Evolutionary conservation across 345 rosid species (phyloP).

Genomic region (Viola odorata): DNA sequence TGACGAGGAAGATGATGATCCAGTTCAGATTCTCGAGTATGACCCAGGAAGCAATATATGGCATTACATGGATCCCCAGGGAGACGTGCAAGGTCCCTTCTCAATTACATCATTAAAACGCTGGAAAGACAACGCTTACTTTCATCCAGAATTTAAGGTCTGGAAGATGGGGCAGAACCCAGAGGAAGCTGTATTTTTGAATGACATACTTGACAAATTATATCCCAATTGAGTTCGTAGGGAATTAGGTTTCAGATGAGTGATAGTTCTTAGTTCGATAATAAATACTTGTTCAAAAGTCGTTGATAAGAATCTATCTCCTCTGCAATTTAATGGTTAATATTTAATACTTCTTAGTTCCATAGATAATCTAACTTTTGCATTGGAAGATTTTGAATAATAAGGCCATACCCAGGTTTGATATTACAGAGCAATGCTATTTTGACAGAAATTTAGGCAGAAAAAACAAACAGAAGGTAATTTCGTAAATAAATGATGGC

Average conservation of each 20-base stretch:
- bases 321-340: too few species aligned
- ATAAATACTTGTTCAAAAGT: too few species aligned
- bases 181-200: conserved; percentile 39
- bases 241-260: not conserved
- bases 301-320: too few species aligned
- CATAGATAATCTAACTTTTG: too few species aligned
- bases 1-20: conserved; percentile 34
- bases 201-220: conserved; percentile 23
- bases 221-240: conserved; percentile 3
- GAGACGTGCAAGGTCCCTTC: conserved; percentile 62
- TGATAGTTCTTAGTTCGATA: not conserved
- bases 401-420: too few species aligned
- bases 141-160: conserved; percentile 52
- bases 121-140: conserved; percentile 51
- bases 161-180: conserved; percentile 55
- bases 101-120: conserved; percentile 43
- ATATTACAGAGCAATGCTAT: too few species aligned
- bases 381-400: too few species aligned
- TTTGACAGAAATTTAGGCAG: too few species aligned
- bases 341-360: too few species aligned
- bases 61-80: conserved; percentile 65
- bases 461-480: too few species aligned
- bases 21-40: conserved; percentile 7
- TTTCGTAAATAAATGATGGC: too few species aligned
- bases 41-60: conserved; percentile 34